Conservation (phyloP, 2,329 filamentous ascomycete species). For the Verticillium alfalfae region DNA sequence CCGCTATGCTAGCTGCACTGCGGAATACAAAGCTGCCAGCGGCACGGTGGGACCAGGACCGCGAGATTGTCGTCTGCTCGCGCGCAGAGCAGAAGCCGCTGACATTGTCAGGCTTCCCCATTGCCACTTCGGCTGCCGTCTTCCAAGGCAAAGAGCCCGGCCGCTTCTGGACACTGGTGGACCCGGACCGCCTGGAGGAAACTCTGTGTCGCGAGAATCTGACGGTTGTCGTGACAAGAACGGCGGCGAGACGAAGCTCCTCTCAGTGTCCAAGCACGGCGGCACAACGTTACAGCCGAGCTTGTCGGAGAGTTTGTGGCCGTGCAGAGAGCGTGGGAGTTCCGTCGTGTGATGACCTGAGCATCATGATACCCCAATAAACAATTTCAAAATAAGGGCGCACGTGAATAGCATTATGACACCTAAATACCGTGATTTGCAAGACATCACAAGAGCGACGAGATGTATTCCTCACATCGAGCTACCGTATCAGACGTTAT, state of each 20-base stretch:
- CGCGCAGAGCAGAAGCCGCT: slow-evolving; percentile 50
- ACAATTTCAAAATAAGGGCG: neutral
- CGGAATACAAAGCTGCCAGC: slow-evolving; percentile 69
- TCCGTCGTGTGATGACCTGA: slow-evolving; percentile 32
- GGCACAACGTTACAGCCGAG: slow-evolving; percentile 62
- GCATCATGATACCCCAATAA: slow-evolving; percentile 18
- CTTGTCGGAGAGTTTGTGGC: slow-evolving; percentile 55
- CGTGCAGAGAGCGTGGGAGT: slow-evolving; percentile 50
- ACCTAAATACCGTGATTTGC: neutral
- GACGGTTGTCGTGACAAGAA: slow-evolving; percentile 69
- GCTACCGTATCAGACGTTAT: slow-evolving; percentile 71
- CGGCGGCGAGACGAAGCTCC: slow-evolving; percentile 48
- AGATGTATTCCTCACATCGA: slow-evolving; percentile 63
- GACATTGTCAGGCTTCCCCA: slow-evolving; percentile 59
- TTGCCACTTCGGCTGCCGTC: slow-evolving; percentile 73
- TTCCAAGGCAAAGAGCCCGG: slow-evolving; percentile 62
- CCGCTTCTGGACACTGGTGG: slow-evolving; percentile 71
- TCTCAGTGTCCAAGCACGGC: slow-evolving; percentile 78
- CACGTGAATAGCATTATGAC: neutral
- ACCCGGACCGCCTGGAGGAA: slow-evolving; percentile 90
- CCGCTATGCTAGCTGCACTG: slow-evolving; percentile 75
- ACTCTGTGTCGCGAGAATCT: slow-evolving; percentile 74
- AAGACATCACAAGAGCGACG: neutral
- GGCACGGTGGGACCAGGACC: slow-evolving; percentile 79
- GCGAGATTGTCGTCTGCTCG: slow-evolving; percentile 73